phyloP scores from a whole-genome alignment of 331 rosid genomes.

The Prunus yedoensis region DNA sequence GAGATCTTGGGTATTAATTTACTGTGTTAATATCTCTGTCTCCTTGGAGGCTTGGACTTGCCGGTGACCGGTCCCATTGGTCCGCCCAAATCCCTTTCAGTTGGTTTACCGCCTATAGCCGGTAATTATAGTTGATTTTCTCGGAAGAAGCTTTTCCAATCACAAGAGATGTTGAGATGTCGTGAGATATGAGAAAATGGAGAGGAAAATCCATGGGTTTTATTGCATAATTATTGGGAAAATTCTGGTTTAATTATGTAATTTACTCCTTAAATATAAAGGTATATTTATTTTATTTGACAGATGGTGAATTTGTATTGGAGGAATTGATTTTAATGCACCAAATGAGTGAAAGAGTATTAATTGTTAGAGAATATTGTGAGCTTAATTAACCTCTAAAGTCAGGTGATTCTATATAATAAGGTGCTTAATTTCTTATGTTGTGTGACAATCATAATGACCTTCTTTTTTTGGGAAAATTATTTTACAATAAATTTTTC shows the following conservation, averaged over 20 bases:
- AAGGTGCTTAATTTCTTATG: neutral
- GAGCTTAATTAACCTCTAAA: neutral
- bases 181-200: neutral
- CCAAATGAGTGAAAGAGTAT: neutral
- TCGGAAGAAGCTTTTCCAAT: neutral
- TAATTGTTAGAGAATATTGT: neutral
- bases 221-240: neutral
- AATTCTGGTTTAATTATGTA: neutral
- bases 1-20: constrained; percentile 23
- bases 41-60: constrained; percentile 11
- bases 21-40: constrained; percentile 31
- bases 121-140: constrained; percentile 8
- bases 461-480: neutral
- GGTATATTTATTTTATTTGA: constrained; percentile 5
- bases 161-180: neutral
- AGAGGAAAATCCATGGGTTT: neutral
- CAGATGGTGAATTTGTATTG: neutral
- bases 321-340: too few relatives aligned
- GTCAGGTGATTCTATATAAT: neutral
- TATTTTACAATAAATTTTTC: neutral
- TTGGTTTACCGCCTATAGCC: constrained; percentile 15
- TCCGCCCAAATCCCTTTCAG: neutral
- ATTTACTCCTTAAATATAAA: constrained; percentile 2
- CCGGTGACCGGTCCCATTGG: constrained; percentile 25
- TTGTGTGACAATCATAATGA: neutral